Evolutionary conservation across 768 basidiomycete genomes (phyloP), one percentile per base, ranked within the genome.

Genomic region (Mycena sanguinolenta): DNA sequence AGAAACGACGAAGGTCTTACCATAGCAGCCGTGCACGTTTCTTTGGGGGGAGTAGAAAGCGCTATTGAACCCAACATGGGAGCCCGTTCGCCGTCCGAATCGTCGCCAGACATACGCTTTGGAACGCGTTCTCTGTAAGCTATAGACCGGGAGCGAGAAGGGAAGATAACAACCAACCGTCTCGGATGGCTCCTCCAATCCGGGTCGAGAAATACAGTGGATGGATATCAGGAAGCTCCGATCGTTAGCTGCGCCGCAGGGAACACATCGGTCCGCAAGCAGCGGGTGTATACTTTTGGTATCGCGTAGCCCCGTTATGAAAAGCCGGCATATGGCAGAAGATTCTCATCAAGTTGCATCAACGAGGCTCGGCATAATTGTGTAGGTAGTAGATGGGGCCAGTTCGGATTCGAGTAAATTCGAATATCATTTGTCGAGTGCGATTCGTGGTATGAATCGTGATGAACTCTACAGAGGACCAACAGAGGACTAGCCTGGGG

Each of bases 1-100:
- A n/a, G 58, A n/a, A 23, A 27, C 27, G 34, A 9, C 67, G 30
- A 67, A 17, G 28, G 63, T 57, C 46, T 82, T 72, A 86, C 87
- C 87, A 88, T 73, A 88, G 72, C 21, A 86, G 87, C 67, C 87
- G 76, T 10, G 87, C 81, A 44, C 87, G 85, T 75, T 88, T 88
- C 78, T 81, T 84, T 36, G n/a, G 62, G 67, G 32, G 32, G 32
- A 34, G 32, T 34, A 10, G 32, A 34, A 62, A 72, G 28, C n/a
- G 54, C 61, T n/a, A n/a, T n/a, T 12, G 67, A 62, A 9, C 57
- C 65, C 28, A 78, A 65, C 50, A 78, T 64, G 38, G 77, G 74
- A 38, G 63, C 63, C 38, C 61, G 55, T 53, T 77, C 76, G 6
- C 53, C 62, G 27, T 52, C 50, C 23, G 23, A 30, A 21, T 50